Evolutionary conservation across 2,329 filamentous ascomycete genomes (phyloP).

Genomic region (Fusarium zealandicum): DNA sequence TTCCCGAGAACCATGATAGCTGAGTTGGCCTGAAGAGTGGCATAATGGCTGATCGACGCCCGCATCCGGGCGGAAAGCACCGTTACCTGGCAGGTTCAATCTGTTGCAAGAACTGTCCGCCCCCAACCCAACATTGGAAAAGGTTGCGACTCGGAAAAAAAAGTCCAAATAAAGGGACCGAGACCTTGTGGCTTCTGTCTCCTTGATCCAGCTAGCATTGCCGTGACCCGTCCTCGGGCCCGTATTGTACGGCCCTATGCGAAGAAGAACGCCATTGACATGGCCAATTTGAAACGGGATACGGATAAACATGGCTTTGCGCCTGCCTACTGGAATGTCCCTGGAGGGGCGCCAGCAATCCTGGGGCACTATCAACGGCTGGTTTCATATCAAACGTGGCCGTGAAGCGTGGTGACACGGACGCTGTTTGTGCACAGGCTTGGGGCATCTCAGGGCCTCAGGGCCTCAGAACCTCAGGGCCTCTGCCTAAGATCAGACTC

Average conservation of each 20-base stretch:
- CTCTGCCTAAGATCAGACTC: not conserved
- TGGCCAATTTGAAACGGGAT: constrained; percentile 4
- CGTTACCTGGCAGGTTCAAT: not conserved
- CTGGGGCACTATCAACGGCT: constrained; percentile 5
- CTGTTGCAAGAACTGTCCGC: not conserved
- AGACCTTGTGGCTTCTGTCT: not conserved
- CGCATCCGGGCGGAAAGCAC: not conserved
- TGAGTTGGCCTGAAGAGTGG: not conserved
- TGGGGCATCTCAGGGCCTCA: not conserved
- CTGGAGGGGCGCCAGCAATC: constrained; percentile 6
- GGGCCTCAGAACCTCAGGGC: not conserved
- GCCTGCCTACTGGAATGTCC: constrained; percentile 6
- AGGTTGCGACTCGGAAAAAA: too few relatives aligned
- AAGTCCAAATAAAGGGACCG: not conserved
- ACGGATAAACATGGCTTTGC: constrained; percentile 10
- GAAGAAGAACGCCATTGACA: constrained; percentile 10
- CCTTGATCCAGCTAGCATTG: not conserved
- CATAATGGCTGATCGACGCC: constrained; percentile 2
- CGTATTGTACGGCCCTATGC: not conserved
- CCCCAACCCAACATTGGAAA: not conserved
- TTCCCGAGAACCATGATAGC: not conserved
- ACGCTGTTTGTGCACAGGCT: constrained; percentile 1
- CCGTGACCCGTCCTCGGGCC: constrained; percentile 16
- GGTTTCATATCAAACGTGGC: constrained; percentile 17
- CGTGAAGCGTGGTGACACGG: constrained; percentile 25